Conservation (phyloP, 2,329 filamentous ascomycete species). For the Xylariaceae sp. region DNA sequence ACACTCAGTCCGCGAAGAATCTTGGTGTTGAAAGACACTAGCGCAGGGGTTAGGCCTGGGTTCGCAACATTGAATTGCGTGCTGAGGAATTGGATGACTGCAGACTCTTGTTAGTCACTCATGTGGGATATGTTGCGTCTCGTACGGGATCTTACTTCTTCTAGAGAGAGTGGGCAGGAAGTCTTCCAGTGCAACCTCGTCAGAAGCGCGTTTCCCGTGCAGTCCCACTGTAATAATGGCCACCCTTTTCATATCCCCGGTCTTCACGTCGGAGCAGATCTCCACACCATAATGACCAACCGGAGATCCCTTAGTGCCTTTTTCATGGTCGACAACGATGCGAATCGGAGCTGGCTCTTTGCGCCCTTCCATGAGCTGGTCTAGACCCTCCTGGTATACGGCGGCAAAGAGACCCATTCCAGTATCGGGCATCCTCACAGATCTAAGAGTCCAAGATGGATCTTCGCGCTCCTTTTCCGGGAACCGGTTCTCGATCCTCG, state of each 20-base stretch:
- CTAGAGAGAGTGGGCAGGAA: conserved; percentile 71
- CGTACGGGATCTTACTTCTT: conserved; percentile 50
- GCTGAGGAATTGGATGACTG: conserved; percentile 68
- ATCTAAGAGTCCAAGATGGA: conserved; percentile 73
- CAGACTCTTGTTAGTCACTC: conserved; percentile 30
- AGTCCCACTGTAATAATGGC: conserved; percentile 54
- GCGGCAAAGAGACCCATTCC: conserved; percentile 58
- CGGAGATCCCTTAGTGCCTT: conserved; percentile 60
- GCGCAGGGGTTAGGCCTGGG: conserved; percentile 55
- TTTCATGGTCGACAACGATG: conserved; percentile 66
- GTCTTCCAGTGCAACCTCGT: conserved; percentile 67
- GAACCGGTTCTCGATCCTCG: conserved; percentile 79
- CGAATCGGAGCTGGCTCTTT: conserved; percentile 64
- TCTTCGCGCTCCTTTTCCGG: conserved; percentile 77
- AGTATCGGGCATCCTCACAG: conserved; percentile 57
- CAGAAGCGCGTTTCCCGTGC: conserved; percentile 65
- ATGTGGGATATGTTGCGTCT: not conserved
- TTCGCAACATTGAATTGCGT: conserved; percentile 65
- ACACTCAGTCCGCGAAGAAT: conserved; percentile 66
- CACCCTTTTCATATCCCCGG: conserved; percentile 47
- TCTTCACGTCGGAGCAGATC: conserved; percentile 59
- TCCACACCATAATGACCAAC: conserved; percentile 66
- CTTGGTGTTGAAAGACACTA: conserved; percentile 74
- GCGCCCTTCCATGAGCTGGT: conserved; percentile 57
- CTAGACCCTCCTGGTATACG: conserved; percentile 65